Conservation (phyloP, 208 protist genomes). For the Leishmania aethiopica region DNA sequence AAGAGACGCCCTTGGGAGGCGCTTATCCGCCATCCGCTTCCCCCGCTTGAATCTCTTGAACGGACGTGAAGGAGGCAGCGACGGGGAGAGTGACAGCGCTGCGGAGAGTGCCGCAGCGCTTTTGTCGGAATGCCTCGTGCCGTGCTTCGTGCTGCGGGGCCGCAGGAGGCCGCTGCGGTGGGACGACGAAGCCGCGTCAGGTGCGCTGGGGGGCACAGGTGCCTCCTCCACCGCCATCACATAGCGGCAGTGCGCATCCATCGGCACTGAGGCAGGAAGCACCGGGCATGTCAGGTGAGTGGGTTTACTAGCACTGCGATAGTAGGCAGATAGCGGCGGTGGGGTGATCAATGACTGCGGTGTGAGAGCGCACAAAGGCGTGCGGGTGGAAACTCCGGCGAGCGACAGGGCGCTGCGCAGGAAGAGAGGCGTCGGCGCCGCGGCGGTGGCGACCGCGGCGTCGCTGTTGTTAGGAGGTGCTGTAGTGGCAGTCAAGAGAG, state of each 20-base stretch:
- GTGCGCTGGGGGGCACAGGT: background rate
- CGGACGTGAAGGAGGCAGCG: background rate
- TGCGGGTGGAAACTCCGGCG: conserved; percentile 20
- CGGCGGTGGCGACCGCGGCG: background rate
- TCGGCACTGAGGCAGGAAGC: conserved; percentile 42
- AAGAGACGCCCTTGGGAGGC: background rate
- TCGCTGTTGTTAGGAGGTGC: background rate
- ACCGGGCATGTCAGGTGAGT: background rate
- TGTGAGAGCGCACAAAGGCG: conserved; percentile 24
- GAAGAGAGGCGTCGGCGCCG: conserved; percentile 14
- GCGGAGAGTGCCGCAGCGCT: background rate
- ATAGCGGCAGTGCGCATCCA: conserved; percentile 70
- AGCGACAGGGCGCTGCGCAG: conserved; percentile 32
- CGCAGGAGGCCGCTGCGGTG: background rate
- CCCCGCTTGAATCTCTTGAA: background rate
- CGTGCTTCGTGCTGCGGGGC: background rate
- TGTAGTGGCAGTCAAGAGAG: background rate
- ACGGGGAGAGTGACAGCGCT: background rate
- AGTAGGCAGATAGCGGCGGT: conserved; percentile 16
- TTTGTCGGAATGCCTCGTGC: background rate
- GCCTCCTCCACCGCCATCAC: conserved; percentile 42
- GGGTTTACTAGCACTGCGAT: background rate
- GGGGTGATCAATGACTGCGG: conserved; percentile 18
- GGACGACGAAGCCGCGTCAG: background rate
- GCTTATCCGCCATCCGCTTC: background rate